A percentile compares a stretch with the other conserved stretches of the same genome.
Evolutionary conservation across 257 asterid species (phyloP).

Genomic region (Solanum chiquidenum): DNA sequence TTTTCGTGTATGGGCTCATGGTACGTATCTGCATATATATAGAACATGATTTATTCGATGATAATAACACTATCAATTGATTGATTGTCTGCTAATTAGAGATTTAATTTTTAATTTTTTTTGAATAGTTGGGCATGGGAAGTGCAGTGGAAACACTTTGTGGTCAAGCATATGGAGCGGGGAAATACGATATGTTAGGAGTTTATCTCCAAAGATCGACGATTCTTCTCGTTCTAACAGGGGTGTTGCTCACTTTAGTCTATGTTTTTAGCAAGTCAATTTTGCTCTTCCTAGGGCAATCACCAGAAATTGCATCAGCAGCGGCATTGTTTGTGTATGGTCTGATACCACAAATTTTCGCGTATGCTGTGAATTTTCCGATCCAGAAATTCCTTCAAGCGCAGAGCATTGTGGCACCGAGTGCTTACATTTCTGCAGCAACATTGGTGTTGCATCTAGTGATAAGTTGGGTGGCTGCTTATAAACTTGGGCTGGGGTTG

Average conservation of each 20-base stretch:
- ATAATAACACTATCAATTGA: neutral
- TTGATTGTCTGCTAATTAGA: neutral
- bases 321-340: slow-evolving; percentile 16
- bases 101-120: neutral
- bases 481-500: slow-evolving; percentile 13
- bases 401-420: slow-evolving; percentile 20
- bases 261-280: slow-evolving; percentile 9
- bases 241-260: neutral
- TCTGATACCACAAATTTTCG: slow-evolving; percentile 20
- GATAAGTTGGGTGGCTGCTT: slow-evolving; percentile 7
- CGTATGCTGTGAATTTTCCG: slow-evolving; percentile 15
- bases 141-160: slow-evolving; percentile 24
- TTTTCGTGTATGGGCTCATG: slow-evolving; percentile 18
- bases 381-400: slow-evolving; percentile 21
- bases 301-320: slow-evolving; percentile 13
- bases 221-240: slow-evolving; percentile 5
- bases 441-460: slow-evolving; percentile 7
- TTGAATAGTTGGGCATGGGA: slow-evolving; percentile 19
- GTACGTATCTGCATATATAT: neutral
- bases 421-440: slow-evolving; percentile 16
- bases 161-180: slow-evolving; percentile 22
- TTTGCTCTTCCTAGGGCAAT: slow-evolving; percentile 9
- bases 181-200: slow-evolving; percentile 14
- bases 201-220: slow-evolving; percentile 21
- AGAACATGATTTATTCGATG: neutral